phyloP scores from a whole-genome alignment of 495 filamentous ascomycete species.

The Talaromyces borbonicus region DNA sequence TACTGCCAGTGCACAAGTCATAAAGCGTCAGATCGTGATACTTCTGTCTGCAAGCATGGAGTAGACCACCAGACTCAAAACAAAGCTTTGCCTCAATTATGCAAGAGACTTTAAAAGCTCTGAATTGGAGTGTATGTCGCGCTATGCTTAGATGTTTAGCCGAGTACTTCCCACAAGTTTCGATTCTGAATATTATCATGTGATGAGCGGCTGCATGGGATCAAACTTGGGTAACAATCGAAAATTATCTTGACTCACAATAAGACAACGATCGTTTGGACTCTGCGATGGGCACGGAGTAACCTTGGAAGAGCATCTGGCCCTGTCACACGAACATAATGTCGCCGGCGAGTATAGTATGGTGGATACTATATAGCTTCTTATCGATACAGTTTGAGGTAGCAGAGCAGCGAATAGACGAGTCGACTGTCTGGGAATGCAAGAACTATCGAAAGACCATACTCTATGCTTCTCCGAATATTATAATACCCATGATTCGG shows the following conservation, averaged over 20 bases:
- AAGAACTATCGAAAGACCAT: constrained; percentile 26
- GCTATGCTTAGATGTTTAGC: not conserved
- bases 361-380: constrained; percentile 56
- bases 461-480: constrained; percentile 34
- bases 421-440: constrained; percentile 26
- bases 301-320: constrained; percentile 16
- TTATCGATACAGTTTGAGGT: constrained; percentile 59
- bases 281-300: constrained; percentile 12
- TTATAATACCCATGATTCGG: constrained; percentile 1
- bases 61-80: not conserved
- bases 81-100: not conserved
- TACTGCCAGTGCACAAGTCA: no score
- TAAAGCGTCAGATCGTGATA: no score
- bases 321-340: constrained; percentile 18
- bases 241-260: not conserved
- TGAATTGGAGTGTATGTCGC: not conserved
- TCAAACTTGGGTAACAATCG: not conserved
- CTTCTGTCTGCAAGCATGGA: not conserved
- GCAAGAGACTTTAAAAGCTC: not conserved
- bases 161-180: not conserved
- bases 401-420: constrained; percentile 46
- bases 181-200: constrained; percentile 1
- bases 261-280: constrained; percentile 8
- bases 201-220: not conserved
- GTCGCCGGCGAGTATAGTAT: constrained; percentile 40